Evolutionary conservation across 129 eudicot species (phyloP), one percentile per base, ranked within the genome.

Genomic region (Solidago caesia): DNA sequence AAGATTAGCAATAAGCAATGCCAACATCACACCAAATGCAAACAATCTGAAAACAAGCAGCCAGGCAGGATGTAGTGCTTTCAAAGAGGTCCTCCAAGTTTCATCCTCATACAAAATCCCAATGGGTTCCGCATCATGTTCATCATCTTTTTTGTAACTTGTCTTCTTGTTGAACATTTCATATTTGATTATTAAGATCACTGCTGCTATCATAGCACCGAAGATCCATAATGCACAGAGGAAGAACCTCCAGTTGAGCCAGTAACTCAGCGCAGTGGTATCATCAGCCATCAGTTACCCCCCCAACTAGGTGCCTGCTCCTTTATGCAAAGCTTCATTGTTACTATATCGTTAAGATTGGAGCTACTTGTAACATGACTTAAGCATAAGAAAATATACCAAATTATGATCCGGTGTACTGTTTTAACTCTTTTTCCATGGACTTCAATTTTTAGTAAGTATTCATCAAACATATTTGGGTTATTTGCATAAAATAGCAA

Each of bases 201-300:
- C 56, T 64, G 96, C 78, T 48, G 51, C 59, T 57, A 84, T 64
- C 81, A 84, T 72, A 41, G 84, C 69, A 21, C 72, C 41, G 56
- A 91, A 42, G 75, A 95, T 45, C 88, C 88, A 91, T 76, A 86
- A 58, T 74, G 92, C 97, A 82, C 94, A 91, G 27, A 91, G 79
- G 55, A 87, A 82, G 85, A 95, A 84, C 78, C 97, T 84, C 97
- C 97, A 95, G 81, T 89, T 95, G 80, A 91, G 80, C 97, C 99
- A 95, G 77, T 91, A 91, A 79, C 88, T 81, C 5, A 67, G 86
- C 74, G 73, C 57, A 14, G 88, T 87, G 7, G 96, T 79, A 62
- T 84, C 87, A 67, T 47, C 77, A 42, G 81, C 70, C 90, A 86
- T 88, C 55, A 73, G 75, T 53, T 64, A 75, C 67, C 78, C 82